Conservation (phyloP, 106 monocot genomes). For the Narthecium ossifragum region DNA sequence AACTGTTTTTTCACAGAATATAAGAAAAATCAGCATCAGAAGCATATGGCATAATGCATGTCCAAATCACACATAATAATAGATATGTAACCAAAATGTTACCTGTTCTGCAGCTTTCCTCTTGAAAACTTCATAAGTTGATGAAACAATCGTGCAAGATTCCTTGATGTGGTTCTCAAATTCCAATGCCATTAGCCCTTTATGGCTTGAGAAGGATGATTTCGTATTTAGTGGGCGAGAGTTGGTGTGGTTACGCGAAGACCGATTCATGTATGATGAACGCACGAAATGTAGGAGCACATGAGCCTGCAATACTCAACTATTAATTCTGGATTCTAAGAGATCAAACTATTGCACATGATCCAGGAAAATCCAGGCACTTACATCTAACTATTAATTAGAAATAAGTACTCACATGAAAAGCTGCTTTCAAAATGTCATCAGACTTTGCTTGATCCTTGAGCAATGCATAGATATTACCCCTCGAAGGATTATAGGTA, state of each 20-base stretch:
- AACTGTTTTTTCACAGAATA: too few species aligned
- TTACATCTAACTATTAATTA: neutral
- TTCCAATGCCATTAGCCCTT: too few species aligned
- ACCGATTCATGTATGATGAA: constrained; percentile 35
- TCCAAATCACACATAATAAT: too few species aligned
- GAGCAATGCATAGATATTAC: constrained; percentile 58
- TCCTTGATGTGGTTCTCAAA: constrained; percentile 48
- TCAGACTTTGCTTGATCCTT: constrained; percentile 86
- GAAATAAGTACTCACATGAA: constrained; percentile 45
- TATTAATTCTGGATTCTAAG: neutral
- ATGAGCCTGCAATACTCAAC: constrained; percentile 42
- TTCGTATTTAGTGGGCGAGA: too few species aligned
- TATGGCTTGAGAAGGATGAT: too few species aligned
- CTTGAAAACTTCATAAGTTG: constrained; percentile 69
- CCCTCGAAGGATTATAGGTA: constrained; percentile 83
- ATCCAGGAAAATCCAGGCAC: neutral
- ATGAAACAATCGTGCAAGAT: constrained; percentile 73
- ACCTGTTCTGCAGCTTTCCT: constrained; percentile 86
- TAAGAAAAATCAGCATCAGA: too few species aligned
- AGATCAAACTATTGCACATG: neutral
- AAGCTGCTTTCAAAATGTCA: constrained; percentile 77
- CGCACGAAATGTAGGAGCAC: constrained; percentile 60
- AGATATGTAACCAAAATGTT: too few species aligned
- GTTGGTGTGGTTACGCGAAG: constrained; percentile 11
- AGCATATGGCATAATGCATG: too few species aligned